Base-by-base conservation (phyloP, 805 yeast species). In the Cyberlindnera suaveolens region DNA sequence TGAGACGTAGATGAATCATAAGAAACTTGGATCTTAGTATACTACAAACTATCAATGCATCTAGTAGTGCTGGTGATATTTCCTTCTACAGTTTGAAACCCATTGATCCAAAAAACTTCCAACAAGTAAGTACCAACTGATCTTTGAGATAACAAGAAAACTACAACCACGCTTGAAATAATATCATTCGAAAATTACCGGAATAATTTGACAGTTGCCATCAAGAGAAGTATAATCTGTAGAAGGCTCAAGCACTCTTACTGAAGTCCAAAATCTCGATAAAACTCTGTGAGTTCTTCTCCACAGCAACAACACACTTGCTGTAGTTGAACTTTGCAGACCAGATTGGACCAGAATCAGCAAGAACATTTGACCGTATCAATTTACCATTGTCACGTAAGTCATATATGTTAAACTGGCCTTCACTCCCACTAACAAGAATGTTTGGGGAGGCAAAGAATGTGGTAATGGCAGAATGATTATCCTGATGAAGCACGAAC, bases 381-480 rank as follows among this genome's bases (percentile, higher is more conserved):
- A 83, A 75, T 55, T 73, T 72, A 0, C 98, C 98, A 5, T 47
- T 48, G 3, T 83, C 79, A 47, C 77, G 72, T 32, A 88, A 75
- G 58, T 90, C 85, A 88, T 96, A 93, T 38, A 93, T 70, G 64
- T 87, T 89, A 54, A 90, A 74, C 73, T 88, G 85, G 39, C 84
- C 77, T 55, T 85, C 95, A 44, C 95, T 82, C 0, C 99, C 99
- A 55, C 96, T 84, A 0, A 93, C 85, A 34, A 93, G 77, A 45
- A 87, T 65, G 52, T 84, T 78, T 45, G 87, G 87, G 53, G 88
- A 91, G 58, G 89, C 89, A 62, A 85, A 91, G 61, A 93, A 89
- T 47, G 98, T 91, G 0, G 98, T 89, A 38, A 93, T 90, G 0
- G 98, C 95, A 23, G 80, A 75, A 62, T 89, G 91, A 29, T 96